Evolutionary conservation across 306 rosid genomes (phyloP).

Genomic region (Phaseolus lunatus): DNA sequence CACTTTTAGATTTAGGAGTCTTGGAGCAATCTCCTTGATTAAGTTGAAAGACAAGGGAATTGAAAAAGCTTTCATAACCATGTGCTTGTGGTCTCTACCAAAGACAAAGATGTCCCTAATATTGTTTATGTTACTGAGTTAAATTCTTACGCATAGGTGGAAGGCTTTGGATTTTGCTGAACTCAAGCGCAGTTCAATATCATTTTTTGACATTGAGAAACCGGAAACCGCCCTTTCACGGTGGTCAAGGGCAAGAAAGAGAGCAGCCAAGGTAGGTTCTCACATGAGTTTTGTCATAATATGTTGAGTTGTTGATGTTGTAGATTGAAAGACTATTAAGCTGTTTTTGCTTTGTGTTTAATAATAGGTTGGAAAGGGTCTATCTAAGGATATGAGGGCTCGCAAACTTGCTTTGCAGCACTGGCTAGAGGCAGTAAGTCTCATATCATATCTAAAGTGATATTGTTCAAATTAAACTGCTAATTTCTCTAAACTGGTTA

Average conservation of each 20-base stretch:
- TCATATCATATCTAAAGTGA: constrained; percentile 2
- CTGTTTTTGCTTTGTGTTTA: neutral
- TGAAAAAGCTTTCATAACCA: neutral
- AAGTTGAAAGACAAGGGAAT: constrained; percentile 15
- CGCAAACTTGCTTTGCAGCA: constrained; percentile 91
- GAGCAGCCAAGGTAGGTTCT: constrained; percentile 77
- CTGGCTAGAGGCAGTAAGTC: constrained; percentile 95
- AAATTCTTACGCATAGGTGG: constrained; percentile 64
- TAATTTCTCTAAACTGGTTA: constrained; percentile 31
- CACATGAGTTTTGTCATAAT: neutral
- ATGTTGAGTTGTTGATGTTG: neutral
- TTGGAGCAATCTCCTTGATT: neutral
- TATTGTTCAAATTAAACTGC: constrained; percentile 13
- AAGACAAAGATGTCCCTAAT: constrained; percentile 5
- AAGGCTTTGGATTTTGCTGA: constrained; percentile 84
- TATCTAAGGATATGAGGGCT: constrained; percentile 81
- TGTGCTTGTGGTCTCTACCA: neutral
- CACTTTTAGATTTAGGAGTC: constrained; percentile 17
- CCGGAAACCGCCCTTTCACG: constrained; percentile 79
- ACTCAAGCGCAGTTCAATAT: constrained; percentile 81
- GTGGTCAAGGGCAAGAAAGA: constrained; percentile 83
- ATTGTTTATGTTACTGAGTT: neutral
- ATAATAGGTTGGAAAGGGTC: constrained; percentile 84
- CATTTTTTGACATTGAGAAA: constrained; percentile 83
- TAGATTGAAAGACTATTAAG: constrained; percentile 20